Conservation (phyloP, 257 asterid species). For the Euphrasia confusa region DNA sequence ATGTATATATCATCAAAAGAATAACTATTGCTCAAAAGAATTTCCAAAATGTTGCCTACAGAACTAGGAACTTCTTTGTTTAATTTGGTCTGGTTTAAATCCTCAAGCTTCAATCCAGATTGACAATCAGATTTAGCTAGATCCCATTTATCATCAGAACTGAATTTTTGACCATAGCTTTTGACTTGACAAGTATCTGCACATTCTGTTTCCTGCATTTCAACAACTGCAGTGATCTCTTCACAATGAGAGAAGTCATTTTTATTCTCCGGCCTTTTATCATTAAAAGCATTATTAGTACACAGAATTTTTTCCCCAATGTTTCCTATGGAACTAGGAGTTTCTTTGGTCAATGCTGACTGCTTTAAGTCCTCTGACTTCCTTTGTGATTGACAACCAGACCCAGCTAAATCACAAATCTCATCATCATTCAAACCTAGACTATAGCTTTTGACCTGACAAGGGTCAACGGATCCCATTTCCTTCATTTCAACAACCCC, state of each 20-base stretch:
- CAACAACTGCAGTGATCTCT: conserved; percentile 26
- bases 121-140: too few species aligned
- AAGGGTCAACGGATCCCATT: conserved; percentile 16
- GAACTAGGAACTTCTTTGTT: conserved; percentile 16
- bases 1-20: conserved; percentile 21
- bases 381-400: conserved; percentile 24
- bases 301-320: conserved; percentile 9
- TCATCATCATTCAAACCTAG: conserved; percentile 28
- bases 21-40: conserved; percentile 19
- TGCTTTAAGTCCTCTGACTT: conserved; percentile 28
- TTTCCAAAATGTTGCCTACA: conserved; percentile 11
- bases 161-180: conserved; percentile 26
- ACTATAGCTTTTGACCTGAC: conserved; percentile 21
- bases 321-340: neutral
- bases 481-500: conserved; percentile 27
- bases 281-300: neutral
- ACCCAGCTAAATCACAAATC: neutral
- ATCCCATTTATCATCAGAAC: conserved; percentile 18
- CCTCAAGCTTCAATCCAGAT: too few species aligned
- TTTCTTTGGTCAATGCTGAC: neutral
- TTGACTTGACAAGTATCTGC: conserved; percentile 12
- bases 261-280: conserved; percentile 21
- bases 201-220: conserved; percentile 27
- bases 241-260: conserved; percentile 28
- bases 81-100: neutral